These are phyloP conservation scores for Allium fistulosum DNA, from an alignment of 106 monocot genomes.

Conservation along the genomic window DNA sequence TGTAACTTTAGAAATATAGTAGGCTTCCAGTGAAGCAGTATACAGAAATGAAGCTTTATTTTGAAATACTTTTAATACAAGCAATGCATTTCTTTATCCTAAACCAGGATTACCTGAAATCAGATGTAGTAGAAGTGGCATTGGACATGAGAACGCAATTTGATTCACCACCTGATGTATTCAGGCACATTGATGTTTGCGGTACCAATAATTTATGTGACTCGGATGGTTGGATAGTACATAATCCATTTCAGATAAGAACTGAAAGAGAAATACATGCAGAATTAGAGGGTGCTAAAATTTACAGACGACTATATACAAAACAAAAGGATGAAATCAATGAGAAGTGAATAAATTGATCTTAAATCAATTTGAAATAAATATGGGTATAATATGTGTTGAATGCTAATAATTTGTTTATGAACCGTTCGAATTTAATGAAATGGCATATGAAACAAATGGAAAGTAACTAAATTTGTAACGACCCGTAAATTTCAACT, in stretches of 20 bases:
- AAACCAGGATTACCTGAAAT: conserved; percentile 67
- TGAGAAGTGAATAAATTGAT: too few species aligned
- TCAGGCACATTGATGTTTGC: conserved; percentile 46
- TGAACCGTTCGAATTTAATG: too few species aligned
- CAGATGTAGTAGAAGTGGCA: conserved; percentile 79
- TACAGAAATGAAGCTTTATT: too few species aligned
- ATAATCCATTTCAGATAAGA: conserved; percentile 80
- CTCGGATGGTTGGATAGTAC: conserved; percentile 58
- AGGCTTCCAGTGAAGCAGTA: not conserved
- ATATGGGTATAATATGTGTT: too few species aligned
- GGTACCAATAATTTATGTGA: conserved; percentile 32
- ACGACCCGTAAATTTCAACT: too few species aligned
- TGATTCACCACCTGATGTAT: conserved; percentile 42
- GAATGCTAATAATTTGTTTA: too few species aligned
- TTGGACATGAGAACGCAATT: conserved; percentile 78
- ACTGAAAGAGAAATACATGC: conserved; percentile 98
- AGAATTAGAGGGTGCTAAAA: conserved; percentile 65
- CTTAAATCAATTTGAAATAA: too few species aligned
- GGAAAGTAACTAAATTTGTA: too few species aligned
- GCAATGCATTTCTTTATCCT: not conserved
- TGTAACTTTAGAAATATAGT: not conserved
- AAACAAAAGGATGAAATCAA: conserved; percentile 9
- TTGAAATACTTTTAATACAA: not conserved
- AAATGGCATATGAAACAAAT: too few species aligned
- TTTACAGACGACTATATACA: conserved; percentile 77